Base-by-base conservation (phyloP, 2,329 filamentous ascomycete genomes). In the Huntiella decipiens region DNA sequence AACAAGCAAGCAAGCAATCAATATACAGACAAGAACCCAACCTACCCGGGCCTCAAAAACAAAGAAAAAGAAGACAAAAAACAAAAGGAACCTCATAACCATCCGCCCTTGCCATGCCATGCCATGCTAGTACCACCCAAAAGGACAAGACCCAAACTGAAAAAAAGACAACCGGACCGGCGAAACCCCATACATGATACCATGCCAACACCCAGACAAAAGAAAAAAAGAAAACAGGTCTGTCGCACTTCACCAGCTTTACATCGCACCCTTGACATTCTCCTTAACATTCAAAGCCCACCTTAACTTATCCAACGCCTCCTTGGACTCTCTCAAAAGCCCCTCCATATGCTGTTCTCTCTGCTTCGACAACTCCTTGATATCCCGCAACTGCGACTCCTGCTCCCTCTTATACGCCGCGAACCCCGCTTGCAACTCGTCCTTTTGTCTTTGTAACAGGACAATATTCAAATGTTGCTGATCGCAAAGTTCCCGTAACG, bases 221-320 rank as follows among this genome's bases (percentile, higher is more conserved):
- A 28, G 22, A 28, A 28, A 28, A 28, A 28, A 28, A 28, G 22
- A 28, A 28, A 28, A 28, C 22, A 28, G 22, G 22, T 28, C 22
- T 28, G 22, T 28, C 22, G 5, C 40, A 34, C 34, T 8, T 35
- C 17, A 19, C 15, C 17, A 39, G 22, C 42, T 32, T 65, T 57
- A 76, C 58, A 70, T 59, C 5, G 72, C 70, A 46, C 64, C 71
- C 48, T 65, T 66, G 47, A 78, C 67, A 51, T 71, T 76, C 50
- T 71, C 62, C 62, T 81, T 77, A 44, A 82, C 69, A 45, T 70
- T 74, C 52, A 86, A 67, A 11, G 81, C 78, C 81, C 81, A 86
- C 55, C 66, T 73, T 59, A 87, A 67, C 63, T 83, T 74, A 51
- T 75, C 67, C 43, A 82, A 63, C n/a, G 73, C 70, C 53, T 71